These are phyloP conservation scores for Westerdykella ornata DNA, from an alignment of 2,329 filamentous ascomycete species.

Conservation along the genomic window DNA sequence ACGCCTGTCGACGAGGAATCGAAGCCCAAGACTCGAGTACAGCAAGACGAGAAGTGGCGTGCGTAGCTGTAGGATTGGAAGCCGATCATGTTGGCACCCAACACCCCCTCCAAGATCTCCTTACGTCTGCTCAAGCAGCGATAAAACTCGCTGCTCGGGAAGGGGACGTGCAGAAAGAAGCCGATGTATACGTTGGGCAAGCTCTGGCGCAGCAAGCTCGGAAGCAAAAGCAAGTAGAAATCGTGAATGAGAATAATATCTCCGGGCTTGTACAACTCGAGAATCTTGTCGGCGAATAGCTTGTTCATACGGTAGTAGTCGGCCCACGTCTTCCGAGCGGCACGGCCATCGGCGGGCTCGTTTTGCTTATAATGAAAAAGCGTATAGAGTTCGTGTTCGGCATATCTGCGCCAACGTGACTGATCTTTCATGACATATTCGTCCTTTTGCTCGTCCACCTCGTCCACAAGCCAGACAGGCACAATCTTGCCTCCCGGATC, in stretches of 20 bases:
- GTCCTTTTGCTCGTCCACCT: constrained; percentile 62
- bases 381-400: constrained; percentile 85
- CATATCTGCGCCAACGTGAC: constrained; percentile 78
- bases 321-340: constrained; percentile 76
- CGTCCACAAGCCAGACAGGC: constrained; percentile 84
- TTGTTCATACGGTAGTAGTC: constrained; percentile 93
- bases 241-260: constrained; percentile 92
- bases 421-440: constrained; percentile 71
- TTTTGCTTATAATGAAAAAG: constrained; percentile 96
- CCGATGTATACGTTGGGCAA: constrained; percentile 86
- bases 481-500: constrained; percentile 71
- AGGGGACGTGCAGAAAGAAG: constrained; percentile 90
- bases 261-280: constrained; percentile 83
- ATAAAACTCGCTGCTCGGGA: constrained; percentile 93
- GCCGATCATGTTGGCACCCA: constrained; percentile 86
- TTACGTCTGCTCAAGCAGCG: constrained; percentile 82
- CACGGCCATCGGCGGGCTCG: constrained; percentile 76
- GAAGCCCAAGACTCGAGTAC: constrained; percentile 84
- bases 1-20: constrained; percentile 79
- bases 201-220: constrained; percentile 78
- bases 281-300: constrained; percentile 81
- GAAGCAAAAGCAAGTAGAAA: constrained; percentile 85
- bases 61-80: constrained; percentile 97
- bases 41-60: constrained; percentile 89
- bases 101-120: constrained; percentile 80